A percentile compares a stretch with the other conserved stretches of the same genome.
Evolutionary conservation across 805 yeast species (phyloP).

Genomic region (Wickerhamiella qilinensis): DNA sequence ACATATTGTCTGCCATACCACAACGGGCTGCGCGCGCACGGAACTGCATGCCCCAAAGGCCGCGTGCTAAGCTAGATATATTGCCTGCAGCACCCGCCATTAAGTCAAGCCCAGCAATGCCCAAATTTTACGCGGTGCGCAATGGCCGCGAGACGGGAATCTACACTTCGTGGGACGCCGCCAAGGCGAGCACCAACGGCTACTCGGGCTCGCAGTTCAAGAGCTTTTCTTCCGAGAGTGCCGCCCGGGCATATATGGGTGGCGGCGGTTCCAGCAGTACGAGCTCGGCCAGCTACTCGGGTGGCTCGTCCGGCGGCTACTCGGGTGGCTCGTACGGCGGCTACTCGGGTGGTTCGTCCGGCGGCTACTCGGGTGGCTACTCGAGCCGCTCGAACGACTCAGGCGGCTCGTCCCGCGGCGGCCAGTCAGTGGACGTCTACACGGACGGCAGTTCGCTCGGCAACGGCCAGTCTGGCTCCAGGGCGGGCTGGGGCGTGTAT

Average conservation of each 20-base stretch:
- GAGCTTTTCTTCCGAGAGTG: conserved; percentile 25
- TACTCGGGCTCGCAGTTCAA: conserved; percentile 40
- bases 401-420: not conserved
- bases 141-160: conserved; percentile 42
- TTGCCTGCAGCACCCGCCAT: too few relatives aligned
- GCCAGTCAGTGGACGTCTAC: conserved; percentile 26
- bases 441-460: conserved; percentile 68
- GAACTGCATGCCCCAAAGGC: too few relatives aligned
- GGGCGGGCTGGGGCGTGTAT: conserved; percentile 64
- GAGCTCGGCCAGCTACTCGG: not conserved
- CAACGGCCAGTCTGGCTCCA: conserved; percentile 32
- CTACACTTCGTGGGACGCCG: conserved; percentile 40
- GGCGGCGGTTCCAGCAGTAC: not conserved
- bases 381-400: not conserved
- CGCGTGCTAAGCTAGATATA: too few relatives aligned
- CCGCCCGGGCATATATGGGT: not conserved
- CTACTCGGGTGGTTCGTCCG: not conserved
- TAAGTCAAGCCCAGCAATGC: too few relatives aligned
- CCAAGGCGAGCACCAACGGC: conserved; percentile 33
- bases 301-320: not conserved
- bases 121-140: conserved; percentile 47
- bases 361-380: not conserved
- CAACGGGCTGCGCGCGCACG: too few relatives aligned
- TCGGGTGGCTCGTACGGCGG: not conserved
- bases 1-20: too few relatives aligned